A percentile compares a stretch with the other conserved stretches of the same genome.
Evolutionary conservation across 768 basidiomycete genomes (phyloP).

Genomic region (Steccherinum ochraceum): DNA sequence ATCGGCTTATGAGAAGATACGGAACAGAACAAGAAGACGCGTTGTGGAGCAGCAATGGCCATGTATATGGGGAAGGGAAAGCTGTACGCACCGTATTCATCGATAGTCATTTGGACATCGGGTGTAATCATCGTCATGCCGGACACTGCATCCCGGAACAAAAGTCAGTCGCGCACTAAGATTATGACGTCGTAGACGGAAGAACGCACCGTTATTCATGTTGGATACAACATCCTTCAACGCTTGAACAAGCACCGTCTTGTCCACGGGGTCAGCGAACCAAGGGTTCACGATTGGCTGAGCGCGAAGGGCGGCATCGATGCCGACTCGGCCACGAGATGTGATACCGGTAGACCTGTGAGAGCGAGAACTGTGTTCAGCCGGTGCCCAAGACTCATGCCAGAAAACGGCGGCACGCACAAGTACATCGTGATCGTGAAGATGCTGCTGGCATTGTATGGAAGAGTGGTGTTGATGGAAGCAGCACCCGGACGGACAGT

Average conservation of each 20-base stretch:
- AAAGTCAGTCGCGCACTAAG: no score
- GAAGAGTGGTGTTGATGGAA: constrained; percentile 38
- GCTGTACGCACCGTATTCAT: constrained; percentile 37
- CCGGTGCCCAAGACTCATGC: not conserved
- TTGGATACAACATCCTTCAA: constrained; percentile 42
- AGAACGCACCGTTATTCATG: constrained; percentile 21
- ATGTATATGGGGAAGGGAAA: not conserved
- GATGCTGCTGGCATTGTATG: constrained; percentile 48
- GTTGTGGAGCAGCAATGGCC: no score
- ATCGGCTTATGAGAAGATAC: not conserved
- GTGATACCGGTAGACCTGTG: constrained; percentile 51
- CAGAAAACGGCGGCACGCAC: constrained; percentile 23
- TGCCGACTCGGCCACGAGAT: constrained; percentile 57
- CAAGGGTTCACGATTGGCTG: constrained; percentile 47
- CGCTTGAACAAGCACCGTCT: constrained; percentile 40
- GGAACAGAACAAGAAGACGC: no score
- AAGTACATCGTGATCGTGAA: constrained; percentile 61
- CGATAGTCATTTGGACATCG: constrained; percentile 50
- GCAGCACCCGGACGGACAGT: constrained; percentile 57
- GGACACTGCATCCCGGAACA: constrained; percentile 26
- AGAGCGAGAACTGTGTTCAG: not conserved
- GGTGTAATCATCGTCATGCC: constrained; percentile 53
- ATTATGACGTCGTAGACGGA: no score
- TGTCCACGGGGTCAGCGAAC: constrained; percentile 54
- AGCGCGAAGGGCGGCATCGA: constrained; percentile 44